Evolutionary conservation across 371 early-diverging fungal species (phyloP), one percentile per base, ranked within the genome.

Genomic region (Lichtheimia corymbifera): DNA sequence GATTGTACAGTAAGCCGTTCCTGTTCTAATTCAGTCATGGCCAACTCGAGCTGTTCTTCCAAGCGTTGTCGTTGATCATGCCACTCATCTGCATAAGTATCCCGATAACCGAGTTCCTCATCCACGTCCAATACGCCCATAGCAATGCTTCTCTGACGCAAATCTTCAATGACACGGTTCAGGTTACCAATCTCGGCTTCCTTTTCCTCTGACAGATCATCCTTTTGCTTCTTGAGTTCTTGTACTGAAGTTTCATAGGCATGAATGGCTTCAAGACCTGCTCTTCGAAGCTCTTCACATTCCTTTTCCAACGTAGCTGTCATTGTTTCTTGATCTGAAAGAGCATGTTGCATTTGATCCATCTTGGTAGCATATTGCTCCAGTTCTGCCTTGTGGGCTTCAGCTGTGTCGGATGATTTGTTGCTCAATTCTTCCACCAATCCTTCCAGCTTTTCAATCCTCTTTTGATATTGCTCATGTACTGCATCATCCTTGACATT

Each of bases 41-140:
- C 67, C 4, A 75, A 28, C 22, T 78, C 76, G 0, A 78, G 56
- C 27, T 78, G 79, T 30, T 78, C 72, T 44, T 78, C 76, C 2
- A 78, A 35, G 9, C 79, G 71, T 14, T 65, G 73, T n/a, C 73
- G 61, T 35, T 74, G 77, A 51, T 77, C 68, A 18, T 57, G 55
- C 64, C 65, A 64, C 30, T 62, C 51, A 6, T 20, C 53, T 22
- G 65, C 68, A 27, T 51, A 55, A 15, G 68, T 71, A 18, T 58
- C 59, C 3, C 53, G 42, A 13, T 50, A 50, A 27, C 53, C 58
- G 9, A 41, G 30, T 17, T 70, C 67, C 13, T 71, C 71, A 17
- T 64, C 68, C 53, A 22, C 58, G n/a, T 45, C 40, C 7, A 40
- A 57, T 17, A 41, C 45, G n/a, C 45, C 57, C 47, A 47, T 47